Percentiles rank a stretch among this genome's conserved stretches.
Evolutionary conservation across 176 grass and related monocot genomes (phyloP).

Genomic region (Chloris gayana): DNA sequence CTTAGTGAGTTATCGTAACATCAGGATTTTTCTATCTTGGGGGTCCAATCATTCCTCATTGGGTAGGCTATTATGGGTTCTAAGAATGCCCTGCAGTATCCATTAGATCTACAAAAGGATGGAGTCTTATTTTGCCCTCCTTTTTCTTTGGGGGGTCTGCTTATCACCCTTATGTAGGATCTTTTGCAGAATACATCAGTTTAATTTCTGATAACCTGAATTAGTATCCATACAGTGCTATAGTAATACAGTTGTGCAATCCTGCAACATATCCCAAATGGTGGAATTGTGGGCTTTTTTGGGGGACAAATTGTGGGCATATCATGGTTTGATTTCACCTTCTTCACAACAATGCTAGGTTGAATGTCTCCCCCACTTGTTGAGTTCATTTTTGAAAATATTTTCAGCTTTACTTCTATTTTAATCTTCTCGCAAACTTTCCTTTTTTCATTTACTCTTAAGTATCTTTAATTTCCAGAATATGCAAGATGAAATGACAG

Average conservation of each 20-base stretch:
- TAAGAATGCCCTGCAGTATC: background rate
- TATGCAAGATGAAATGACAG: conserved; percentile 99
- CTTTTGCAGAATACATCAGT: background rate
- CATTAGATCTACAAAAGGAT: background rate
- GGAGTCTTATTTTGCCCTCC: background rate
- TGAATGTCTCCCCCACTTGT: background rate
- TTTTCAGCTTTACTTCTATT: background rate
- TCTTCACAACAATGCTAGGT: background rate
- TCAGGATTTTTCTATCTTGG: background rate
- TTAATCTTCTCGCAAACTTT: background rate
- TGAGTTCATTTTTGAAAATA: background rate
- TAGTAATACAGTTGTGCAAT: background rate
- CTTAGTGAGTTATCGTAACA: background rate
- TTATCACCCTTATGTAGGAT: background rate
- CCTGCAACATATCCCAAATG: background rate
- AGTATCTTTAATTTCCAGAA: conserved; percentile 47
- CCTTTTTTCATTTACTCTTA: background rate
- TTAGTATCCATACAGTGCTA: background rate
- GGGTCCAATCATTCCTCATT: background rate
- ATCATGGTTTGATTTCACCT: background rate
- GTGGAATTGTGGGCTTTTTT: background rate
- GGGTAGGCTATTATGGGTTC: background rate
- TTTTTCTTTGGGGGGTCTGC: background rate
- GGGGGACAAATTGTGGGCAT: background rate
- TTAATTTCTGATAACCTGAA: background rate